Base-by-base conservation (phyloP, 768 basidiomycete species). In the Coprinellus aureogranulatus region DNA sequence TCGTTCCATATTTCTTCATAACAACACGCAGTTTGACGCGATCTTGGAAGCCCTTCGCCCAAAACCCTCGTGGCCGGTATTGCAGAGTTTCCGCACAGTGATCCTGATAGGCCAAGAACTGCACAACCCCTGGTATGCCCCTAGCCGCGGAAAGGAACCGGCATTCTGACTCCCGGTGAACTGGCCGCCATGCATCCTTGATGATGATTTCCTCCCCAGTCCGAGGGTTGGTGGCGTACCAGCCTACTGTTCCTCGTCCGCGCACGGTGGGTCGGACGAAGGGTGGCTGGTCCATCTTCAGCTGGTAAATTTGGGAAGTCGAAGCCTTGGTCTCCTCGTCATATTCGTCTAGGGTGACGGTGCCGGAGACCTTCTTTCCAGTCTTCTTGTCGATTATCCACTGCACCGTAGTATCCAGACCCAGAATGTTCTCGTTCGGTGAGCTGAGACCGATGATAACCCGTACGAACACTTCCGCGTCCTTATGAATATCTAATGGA, bases 371-470 rank as follows among this genome's bases (percentile, higher is more conserved):
- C 34, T 52, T 52, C 50, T 18, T 10, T 14, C 31, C 50, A 3
- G 41, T 44, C 8, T 34, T 4, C 31, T 9, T 18, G 46, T 39
- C 28, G 45, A 30, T 22, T 11, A 20, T 37, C 55, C 55, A 56
- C 20, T 28, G 27, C 23, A 56, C 31, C 20, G 25, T 22, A 26
- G 48, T 37, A n/a, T 57, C 56, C 8, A 57, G 48, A 6, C 56
- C 56, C 27, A 47, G 31, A 12, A 44, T 5, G 1, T 25, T 20
- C n/a, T 49, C 48, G 20, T 57, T 27, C 3, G 18, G 14, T 12
- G 56, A 57, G 8, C 34, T 23, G 6, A 57, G 56, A 2, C 56
- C 48, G 3, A 57, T 37, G 18, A 57, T 20, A 25, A 44, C 9
- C 14, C 49, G 48, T 10, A 57, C 22, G 28, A 57, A 57, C 8